These are phyloP conservation scores for Penicillium sp. DNA, from an alignment of 2,329 filamentous ascomycete genomes.

Conservation along the genomic window DNA sequence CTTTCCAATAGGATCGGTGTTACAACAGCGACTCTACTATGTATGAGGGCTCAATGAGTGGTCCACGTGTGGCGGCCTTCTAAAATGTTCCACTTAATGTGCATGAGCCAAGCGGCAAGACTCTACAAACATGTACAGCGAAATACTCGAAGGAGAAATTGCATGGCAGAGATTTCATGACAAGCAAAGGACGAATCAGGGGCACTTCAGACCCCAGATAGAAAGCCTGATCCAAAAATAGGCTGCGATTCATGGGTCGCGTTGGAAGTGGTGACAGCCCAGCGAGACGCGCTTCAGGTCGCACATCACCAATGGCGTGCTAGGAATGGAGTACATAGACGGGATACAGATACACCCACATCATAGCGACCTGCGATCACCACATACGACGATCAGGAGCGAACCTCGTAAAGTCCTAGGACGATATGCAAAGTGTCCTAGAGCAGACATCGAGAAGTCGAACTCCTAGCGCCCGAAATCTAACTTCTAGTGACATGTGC, in stretches of 20 bases:
- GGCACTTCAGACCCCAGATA: not conserved
- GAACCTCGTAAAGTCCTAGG: not conserved
- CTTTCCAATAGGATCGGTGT: not conserved
- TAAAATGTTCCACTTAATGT: not conserved
- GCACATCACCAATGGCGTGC: slow-evolving; percentile 1
- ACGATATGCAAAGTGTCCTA: not conserved
- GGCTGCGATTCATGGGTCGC: slow-evolving; percentile 1
- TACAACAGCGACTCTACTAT: not conserved
- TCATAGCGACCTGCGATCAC: slow-evolving; percentile 11
- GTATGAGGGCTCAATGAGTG: not conserved
- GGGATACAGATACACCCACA: not conserved
- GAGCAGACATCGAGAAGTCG: not conserved
- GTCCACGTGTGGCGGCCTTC: not conserved
- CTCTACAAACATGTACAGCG: not conserved
- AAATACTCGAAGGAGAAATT: not conserved
- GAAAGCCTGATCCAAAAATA: slow-evolving; percentile 10
- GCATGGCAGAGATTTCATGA: slow-evolving; percentile 7
- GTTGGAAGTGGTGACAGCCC: not conserved
- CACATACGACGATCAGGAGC: slow-evolving; percentile 6
- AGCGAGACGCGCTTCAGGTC: not conserved
- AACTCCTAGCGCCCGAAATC: slow-evolving; percentile 1
- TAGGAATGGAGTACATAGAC: not conserved
- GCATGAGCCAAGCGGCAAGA: not conserved
- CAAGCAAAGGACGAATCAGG: slow-evolving; percentile 6
- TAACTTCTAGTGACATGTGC: not conserved